Evolutionary conservation across 2,329 filamentous ascomycete species (phyloP), one percentile per base, ranked within the genome.

Genomic region (Diaporthe vaccinii): DNA sequence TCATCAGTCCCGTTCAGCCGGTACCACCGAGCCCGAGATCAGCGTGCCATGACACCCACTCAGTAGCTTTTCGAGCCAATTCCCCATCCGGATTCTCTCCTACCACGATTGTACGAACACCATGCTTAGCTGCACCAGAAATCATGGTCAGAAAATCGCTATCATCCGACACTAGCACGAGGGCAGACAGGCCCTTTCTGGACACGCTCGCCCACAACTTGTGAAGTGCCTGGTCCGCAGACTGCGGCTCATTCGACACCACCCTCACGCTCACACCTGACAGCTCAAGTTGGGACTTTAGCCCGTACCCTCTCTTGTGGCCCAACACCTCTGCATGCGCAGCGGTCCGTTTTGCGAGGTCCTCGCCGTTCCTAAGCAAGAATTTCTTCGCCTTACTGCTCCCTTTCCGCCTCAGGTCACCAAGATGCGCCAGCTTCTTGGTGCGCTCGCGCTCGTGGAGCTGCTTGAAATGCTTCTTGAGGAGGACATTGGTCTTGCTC

Each of bases 381-480:
- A 51, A 25, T 20, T 51, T 51, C 46, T 51, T 22, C 20, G 46
- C 46, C 9, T 51, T 51, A 1, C 22, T 51, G 46, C 46, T 8
- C 7, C 46, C 46, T 12, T 51, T 51, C 46, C 22, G 46, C 20
- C 20, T 51, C 46, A 51, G 46, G 20, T 51, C 20, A 22, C 22
- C 22, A 6, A 51, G 46, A 20, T 51, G 46, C 20, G 22, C 22
- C 46, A 51, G 22, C 46, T 51, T 51, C 46, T n/a, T 51, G 20
- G 46, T 10, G 46, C 20, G 46, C 46, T 51, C 46, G 46, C 46
- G 46, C 46, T 51, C 46, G 46, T 51, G 46, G 46, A 51, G 46
- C 46, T 51, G 46, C 46, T 51, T 51, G 46, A n/a, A 51, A 51
- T 51, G 46, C 46, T 51, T 51, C 46, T 51, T 51, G 46, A 51